Evolutionary conservation across 2,329 filamentous ascomycete genomes (phyloP).

Genomic region (Diaporthe aspalathi): DNA sequence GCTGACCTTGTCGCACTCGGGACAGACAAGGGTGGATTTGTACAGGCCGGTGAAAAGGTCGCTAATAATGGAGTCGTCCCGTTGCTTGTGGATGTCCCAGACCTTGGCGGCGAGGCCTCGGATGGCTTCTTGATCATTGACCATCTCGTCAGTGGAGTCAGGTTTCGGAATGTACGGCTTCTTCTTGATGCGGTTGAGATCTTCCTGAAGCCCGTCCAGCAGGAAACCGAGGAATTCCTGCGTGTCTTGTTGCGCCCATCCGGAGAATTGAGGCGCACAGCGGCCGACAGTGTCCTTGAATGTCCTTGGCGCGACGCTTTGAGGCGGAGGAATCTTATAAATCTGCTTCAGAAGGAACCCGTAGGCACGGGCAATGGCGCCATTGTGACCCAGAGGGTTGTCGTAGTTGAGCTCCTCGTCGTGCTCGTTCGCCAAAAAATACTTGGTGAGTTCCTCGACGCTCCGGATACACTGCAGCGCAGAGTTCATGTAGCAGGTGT

Average conservation of each 20-base stretch:
- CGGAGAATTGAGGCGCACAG: conserved; percentile 87
- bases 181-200: conserved; percentile 91
- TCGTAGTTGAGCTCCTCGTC: conserved; percentile 83
- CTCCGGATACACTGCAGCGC: conserved; percentile 94
- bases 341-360: conserved; percentile 80
- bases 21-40: conserved; percentile 96
- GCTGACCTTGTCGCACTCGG: conserved; percentile 91
- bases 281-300: conserved; percentile 87
- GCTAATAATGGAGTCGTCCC: conserved; percentile 94
- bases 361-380: conserved; percentile 88
- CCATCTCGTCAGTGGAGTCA: conserved; percentile 96
- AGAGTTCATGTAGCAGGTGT: conserved; percentile 99
- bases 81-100: conserved; percentile 89
- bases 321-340: conserved; percentile 74
- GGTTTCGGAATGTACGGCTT: conserved; percentile 99
- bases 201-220: conserved; percentile 93
- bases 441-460: conserved; percentile 92
- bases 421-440: conserved; percentile 83
- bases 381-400: conserved; percentile 88
- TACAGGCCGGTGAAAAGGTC: conserved; percentile 98
- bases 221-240: conserved; percentile 97
- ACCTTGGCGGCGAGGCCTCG: conserved; percentile 87
- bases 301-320: conserved; percentile 79
- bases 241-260: conserved; percentile 96
- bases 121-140: conserved; percentile 83